Base-by-base conservation (phyloP, 2,329 filamentous ascomycete genomes). In the Xylaria sp. region DNA sequence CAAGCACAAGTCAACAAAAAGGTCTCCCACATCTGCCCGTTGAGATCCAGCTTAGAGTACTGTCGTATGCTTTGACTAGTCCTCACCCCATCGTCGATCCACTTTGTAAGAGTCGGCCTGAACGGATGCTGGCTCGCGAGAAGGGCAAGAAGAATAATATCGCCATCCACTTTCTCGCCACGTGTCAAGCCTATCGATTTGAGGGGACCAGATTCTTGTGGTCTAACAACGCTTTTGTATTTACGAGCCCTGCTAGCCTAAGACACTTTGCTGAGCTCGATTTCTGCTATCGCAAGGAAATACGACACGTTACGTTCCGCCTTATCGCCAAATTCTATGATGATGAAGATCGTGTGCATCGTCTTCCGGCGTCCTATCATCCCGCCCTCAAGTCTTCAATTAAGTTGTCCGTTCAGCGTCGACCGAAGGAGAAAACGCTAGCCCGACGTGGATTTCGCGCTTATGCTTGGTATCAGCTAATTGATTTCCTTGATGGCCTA, bases 271-370 rank as follows among this genome's bases (percentile, higher is more conserved):
- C 77, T 50, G 80, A 83, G 31, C 72, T 86, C 37, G 74, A 77
- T 46, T 60, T 77, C 11, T 60, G 72, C 4, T 79, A 79, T 59
- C 82, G 84, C 15, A 71, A 77, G 33, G 71, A 75, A 11, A 78
- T 87, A 57, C 76, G 76, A 23, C 74, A 80, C 59, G 72, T 84
- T 68, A 85, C 77, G 28, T 74, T 87, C 42, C 83, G 84, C 43
- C 75, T 87, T 68, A 81, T 86, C 61, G 84, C 83, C 9, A 78
- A 77, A 54, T 87, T 84, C 70, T 87, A 84, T 63, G 83, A 86
- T 58, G 83, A 87, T 51, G 77, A 81, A 49, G 78, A 76, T 38
- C 74, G 75, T 14, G 65, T 61, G 17, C 81, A 81, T 65, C 78
- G 76, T 64, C 73, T 82, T 46, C 76, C 76, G 25, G 74, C 72